Base-by-base conservation (phyloP, 352 stramenopile species). In the Phytophthora europaea region DNA sequence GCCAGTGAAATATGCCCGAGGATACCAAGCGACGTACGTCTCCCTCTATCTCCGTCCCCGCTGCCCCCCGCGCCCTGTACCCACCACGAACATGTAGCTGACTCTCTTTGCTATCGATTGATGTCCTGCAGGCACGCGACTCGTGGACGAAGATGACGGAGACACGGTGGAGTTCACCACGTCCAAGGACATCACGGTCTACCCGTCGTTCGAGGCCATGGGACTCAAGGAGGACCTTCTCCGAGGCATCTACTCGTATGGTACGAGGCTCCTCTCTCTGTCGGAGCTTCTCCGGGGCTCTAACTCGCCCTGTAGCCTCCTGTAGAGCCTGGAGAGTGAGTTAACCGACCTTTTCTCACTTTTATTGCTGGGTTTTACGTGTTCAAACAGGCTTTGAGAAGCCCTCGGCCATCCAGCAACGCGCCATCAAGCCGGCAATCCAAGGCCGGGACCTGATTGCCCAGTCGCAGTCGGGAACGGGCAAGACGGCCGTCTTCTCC, bases 341-440 rank as follows among this genome's bases (percentile, higher is more conserved):
- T 43, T 15, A 43, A 43, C 12, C 3, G 0, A 43, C 36, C 26
- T 15, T 34, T 71, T 36, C 54, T 65, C 33, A 55, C 60, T 52
- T 1, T 63, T 50, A 51, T 55, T 67, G 8, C n/a, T 63, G 16
- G 36, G 10, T 54, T 71, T 68, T 68, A 28, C 13, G 6, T 72
- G 31, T 63, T 69, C 31, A 26, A 60, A 20, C 57, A 90, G 86
- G 91, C 31, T 99, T 99, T 76, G 98, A 99, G 81, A 98, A 98
- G 74, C 98, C 98, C 7, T 99, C 94, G 36, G 98, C 98, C 16
- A 99, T 99, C 83, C 98, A 99, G 86, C 98, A 99, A 78, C 88
- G 98, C 22, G 98, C 97, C 15, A 99, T 99, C 75, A 93, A 97
- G 73, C 98, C 98, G 43, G 98, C 99, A 53, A 85, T 99, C 16